Evolutionary conservation across 129 eudicot genomes (phyloP).

Genomic region (Erigeron canadensis): DNA sequence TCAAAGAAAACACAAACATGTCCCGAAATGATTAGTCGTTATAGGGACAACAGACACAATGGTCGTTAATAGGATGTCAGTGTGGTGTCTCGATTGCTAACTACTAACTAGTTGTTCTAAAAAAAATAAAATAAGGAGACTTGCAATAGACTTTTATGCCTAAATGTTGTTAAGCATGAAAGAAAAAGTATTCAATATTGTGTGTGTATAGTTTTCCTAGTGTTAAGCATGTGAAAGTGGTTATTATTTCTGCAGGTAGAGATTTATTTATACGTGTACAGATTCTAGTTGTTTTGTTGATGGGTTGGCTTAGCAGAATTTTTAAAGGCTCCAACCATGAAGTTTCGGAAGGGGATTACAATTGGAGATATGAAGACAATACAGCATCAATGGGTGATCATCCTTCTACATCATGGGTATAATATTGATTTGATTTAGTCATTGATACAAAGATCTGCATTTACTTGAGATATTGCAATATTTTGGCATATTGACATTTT

Average conservation of each 20-base stretch:
- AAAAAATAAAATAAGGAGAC: too few relatives aligned
- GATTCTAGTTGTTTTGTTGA: slow-evolving; percentile 28
- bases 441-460: too few relatives aligned
- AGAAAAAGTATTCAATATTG: not conserved
- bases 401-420: slow-evolving; percentile 80
- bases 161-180: not conserved
- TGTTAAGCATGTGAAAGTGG: slow-evolving; percentile 12
- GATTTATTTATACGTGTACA: slow-evolving; percentile 35
- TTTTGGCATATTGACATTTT: slow-evolving; percentile 5
- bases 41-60: slow-evolving; percentile 10
- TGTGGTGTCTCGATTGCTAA: too few relatives aligned
- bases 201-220: slow-evolving; percentile 2
- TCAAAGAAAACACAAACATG: too few relatives aligned
- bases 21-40: not conserved
- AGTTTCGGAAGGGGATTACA: slow-evolving; percentile 61
- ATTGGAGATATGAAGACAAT: slow-evolving; percentile 56
- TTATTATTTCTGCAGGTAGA: slow-evolving; percentile 35
- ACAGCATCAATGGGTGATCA: slow-evolving; percentile 40
- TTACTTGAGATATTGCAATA: not conserved
- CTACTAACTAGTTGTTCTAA: too few relatives aligned
- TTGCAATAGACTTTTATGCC: not conserved
- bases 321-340: slow-evolving; percentile 82
- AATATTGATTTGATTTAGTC: slow-evolving; percentile 8
- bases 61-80: too few relatives aligned
- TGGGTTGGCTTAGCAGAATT: slow-evolving; percentile 97